These are phyloP conservation scores for Cryptomeria japonica DNA, from an alignment of 75 land plant genomes.

Conservation along the genomic window DNA sequence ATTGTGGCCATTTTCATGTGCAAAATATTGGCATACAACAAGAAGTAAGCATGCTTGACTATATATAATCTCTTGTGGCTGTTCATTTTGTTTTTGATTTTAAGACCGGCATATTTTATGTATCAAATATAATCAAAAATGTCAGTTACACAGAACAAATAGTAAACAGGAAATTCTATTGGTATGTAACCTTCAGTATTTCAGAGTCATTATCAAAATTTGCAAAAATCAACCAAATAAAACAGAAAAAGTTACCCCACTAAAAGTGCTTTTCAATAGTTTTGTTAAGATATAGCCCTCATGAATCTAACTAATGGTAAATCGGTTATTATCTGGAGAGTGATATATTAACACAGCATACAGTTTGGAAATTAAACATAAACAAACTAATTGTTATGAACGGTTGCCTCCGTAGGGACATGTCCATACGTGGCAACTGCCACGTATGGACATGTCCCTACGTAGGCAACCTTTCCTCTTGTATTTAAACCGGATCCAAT, in stretches of 20 bases:
- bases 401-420: too few species aligned
- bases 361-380: too few species aligned
- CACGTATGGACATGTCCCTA: too few species aligned
- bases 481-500: too few species aligned
- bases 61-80: neutral
- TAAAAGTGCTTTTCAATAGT: neutral
- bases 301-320: too few species aligned
- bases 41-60: neutral
- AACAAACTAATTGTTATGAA: too few species aligned
- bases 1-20: neutral
- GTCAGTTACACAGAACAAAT: neutral
- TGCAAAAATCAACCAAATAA: neutral
- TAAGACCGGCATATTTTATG: neutral
- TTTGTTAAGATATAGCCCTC: too few species aligned
- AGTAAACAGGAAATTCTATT: neutral
- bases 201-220: neutral
- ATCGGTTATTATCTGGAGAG: too few species aligned
- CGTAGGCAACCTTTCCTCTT: too few species aligned
- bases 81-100: neutral
- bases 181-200: neutral
- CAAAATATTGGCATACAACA: neutral
- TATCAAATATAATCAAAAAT: neutral
- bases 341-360: too few species aligned
- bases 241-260: neutral
- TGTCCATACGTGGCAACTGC: too few species aligned